Conservation (phyloP, 345 rosid genomes). For the Eucalyptus caleyi region DNA sequence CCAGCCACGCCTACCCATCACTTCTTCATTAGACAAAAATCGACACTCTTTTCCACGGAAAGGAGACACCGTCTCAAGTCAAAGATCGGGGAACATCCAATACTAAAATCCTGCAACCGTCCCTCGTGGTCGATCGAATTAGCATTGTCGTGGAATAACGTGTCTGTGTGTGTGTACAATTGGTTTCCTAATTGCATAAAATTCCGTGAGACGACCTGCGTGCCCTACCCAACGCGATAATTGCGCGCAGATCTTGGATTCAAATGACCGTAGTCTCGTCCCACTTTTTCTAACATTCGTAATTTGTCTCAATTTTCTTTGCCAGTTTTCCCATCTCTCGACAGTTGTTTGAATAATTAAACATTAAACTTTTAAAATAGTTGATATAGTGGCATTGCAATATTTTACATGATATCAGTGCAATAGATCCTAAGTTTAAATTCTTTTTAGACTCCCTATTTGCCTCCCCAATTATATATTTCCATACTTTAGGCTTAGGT, state of each 20-base stretch:
- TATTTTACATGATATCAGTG: too few relatives aligned
- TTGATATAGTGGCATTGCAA: too few relatives aligned
- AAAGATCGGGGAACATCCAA: background rate
- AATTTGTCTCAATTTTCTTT: background rate
- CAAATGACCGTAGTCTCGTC: background rate
- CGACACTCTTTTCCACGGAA: background rate
- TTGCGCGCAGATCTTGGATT: background rate
- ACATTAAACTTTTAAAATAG: too few relatives aligned
- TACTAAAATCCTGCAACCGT: background rate
- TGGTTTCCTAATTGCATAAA: background rate
- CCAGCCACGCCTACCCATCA: background rate
- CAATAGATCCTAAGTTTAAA: too few relatives aligned
- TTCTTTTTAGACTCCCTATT: too few relatives aligned
- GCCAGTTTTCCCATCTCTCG: background rate
- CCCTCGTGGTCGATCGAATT: background rate
- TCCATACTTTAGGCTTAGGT: too few relatives aligned
- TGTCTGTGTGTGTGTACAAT: background rate
- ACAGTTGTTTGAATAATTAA: background rate
- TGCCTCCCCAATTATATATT: too few relatives aligned
- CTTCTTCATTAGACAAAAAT: background rate
- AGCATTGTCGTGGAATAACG: background rate
- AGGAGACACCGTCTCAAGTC: background rate
- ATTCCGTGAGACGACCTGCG: background rate
- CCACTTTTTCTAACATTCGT: too few relatives aligned
- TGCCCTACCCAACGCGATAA: background rate